Evolutionary conservation across 768 basidiomycete species (phyloP).

Genomic region (Tylopilus plumbeoviolaceoides): DNA sequence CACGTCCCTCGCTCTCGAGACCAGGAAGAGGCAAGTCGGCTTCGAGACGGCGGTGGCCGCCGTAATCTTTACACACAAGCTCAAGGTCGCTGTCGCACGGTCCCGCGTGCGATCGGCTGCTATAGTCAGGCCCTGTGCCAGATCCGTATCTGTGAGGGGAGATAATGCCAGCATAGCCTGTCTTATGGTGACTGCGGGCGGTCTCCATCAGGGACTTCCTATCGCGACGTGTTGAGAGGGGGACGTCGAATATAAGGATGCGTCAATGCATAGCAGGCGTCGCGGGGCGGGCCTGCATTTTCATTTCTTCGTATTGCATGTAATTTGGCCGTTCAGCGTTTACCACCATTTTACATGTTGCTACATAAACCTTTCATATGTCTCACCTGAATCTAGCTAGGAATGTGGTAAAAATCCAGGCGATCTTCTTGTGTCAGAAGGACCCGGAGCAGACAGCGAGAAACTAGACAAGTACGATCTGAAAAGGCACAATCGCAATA

Average conservation of each 20-base stretch:
- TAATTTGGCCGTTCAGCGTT: not conserved
- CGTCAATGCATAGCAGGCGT: not conserved
- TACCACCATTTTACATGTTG: not conserved
- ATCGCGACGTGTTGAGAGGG: not conserved
- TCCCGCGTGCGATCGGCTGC: not conserved
- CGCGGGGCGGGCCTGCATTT: not conserved
- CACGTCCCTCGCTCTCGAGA: not conserved
- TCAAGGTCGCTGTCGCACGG: slow-evolving; percentile 17
- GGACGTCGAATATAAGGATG: not conserved
- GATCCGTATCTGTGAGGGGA: slow-evolving; percentile 1
- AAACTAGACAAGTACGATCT: not conserved
- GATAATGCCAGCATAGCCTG: not conserved
- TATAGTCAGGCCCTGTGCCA: slow-evolving; percentile 4
- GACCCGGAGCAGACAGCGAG: not conserved
- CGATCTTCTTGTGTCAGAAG: not conserved
- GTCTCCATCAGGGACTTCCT: not conserved
- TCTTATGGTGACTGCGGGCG: not conserved
- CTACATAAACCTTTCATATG: not conserved
- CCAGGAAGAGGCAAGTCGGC: slow-evolving; percentile 12
- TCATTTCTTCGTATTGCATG: not conserved
- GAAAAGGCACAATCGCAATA: not conserved
- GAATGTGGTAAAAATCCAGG: not conserved
- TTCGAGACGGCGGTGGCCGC: slow-evolving; percentile 23
- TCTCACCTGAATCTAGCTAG: not conserved
- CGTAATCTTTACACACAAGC: slow-evolving; percentile 20